A percentile compares a stretch with the other conserved stretches of the same genome.
Conservation (phyloP, 306 rosid species). For the Luffa acutangula region DNA sequence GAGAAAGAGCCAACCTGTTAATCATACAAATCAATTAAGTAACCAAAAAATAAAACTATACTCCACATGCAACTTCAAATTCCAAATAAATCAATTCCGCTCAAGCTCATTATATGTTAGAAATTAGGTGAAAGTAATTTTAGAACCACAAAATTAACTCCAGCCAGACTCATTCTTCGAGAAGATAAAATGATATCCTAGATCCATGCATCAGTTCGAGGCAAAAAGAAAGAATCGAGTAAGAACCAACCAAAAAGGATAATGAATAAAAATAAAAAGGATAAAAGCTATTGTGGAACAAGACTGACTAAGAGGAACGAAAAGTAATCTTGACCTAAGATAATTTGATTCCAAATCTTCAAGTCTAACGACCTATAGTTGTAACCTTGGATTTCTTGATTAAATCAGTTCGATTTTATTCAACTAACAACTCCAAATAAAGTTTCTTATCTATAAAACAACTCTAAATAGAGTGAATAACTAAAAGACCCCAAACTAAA, state of each 20-base stretch:
- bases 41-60: not conserved
- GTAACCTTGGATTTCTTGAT: not conserved
- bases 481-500: too few relatives aligned
- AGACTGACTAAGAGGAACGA: not conserved
- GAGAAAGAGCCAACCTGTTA: too few relatives aligned
- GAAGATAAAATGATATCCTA: not conserved
- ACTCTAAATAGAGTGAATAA: not conserved
- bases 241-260: not conserved
- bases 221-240: not conserved
- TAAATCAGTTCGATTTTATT: too few relatives aligned
- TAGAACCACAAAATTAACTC: not conserved
- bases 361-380: too few relatives aligned
- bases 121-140: not conserved
- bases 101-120: not conserved
- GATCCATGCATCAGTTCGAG: not conserved
- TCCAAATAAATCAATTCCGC: not conserved
- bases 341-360: not conserved
- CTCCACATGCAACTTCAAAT: not conserved
- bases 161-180: not conserved
- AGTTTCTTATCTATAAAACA: too few relatives aligned
- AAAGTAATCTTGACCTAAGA: not conserved
- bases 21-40: too few relatives aligned
- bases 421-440: too few relatives aligned
- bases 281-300: not conserved
- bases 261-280: not conserved